Conservation (phyloP, 2,329 filamentous ascomycete species). For the Cladosporium sp. region DNA sequence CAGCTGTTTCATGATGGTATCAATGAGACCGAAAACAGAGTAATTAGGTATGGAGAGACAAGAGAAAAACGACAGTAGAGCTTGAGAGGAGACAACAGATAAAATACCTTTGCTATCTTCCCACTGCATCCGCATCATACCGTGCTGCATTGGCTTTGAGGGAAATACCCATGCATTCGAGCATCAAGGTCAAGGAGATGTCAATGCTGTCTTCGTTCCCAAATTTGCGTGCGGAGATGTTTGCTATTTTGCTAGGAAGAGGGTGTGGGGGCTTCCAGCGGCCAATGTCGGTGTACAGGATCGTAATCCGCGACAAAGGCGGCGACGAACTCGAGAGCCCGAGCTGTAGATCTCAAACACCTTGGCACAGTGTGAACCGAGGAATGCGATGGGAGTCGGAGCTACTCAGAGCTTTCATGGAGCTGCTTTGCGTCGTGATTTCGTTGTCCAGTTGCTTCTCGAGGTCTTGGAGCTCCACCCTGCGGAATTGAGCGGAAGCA, state of each 20-base stretch:
- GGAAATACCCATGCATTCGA: not conserved
- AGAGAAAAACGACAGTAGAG: not conserved
- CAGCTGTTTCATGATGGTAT: slow-evolving; percentile 10
- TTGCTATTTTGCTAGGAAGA: not conserved
- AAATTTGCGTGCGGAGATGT: not conserved
- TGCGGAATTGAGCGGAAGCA: not conserved
- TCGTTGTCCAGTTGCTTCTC: not conserved
- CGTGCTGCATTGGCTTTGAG: not conserved
- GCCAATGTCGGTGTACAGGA: not conserved
- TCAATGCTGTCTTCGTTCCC: not conserved
- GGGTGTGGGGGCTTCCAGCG: not conserved
- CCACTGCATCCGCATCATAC: not conserved
- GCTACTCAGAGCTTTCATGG: slow-evolving; percentile 9
- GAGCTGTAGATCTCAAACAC: not conserved
- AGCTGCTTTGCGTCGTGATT: not conserved
- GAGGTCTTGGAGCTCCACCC: not conserved
- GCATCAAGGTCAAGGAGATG: not conserved
- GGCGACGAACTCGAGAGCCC: not conserved
- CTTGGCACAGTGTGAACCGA: not conserved
- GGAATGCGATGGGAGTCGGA: not conserved
- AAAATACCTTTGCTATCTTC: not conserved
- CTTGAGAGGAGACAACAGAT: not conserved
- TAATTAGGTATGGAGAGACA: not conserved
- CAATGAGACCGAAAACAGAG: not conserved
- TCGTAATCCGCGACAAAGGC: not conserved